Evolutionary conservation across 805 yeast genomes (phyloP).

Genomic region (Scheffersomyces amazonensis): DNA sequence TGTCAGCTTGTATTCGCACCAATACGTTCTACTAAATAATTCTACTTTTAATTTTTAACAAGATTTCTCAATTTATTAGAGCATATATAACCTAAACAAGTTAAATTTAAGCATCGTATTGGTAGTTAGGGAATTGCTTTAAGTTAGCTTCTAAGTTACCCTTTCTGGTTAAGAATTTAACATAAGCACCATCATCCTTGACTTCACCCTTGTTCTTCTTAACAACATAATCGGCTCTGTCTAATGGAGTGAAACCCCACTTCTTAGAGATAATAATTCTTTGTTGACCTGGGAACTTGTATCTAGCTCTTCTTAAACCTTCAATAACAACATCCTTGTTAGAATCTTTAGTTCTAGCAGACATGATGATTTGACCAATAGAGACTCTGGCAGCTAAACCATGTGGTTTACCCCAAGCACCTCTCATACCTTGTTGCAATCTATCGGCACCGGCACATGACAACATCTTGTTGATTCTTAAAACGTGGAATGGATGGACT

Average conservation of each 20-base stretch:
- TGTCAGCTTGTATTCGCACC: no score
- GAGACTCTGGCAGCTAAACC: conserved; percentile 99
- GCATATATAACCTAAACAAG: no score
- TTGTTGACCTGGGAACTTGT: conserved; percentile 99
- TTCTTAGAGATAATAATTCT: conserved; percentile 98
- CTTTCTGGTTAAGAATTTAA: conserved; percentile 95
- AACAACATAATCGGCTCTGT: conserved; percentile 94
- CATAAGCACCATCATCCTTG: conserved; percentile 99
- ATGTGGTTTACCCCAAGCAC: conserved; percentile 99
- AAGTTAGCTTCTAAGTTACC: conserved; percentile 93
- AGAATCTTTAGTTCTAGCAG: conserved; percentile 97
- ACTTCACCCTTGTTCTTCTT: conserved; percentile 97
- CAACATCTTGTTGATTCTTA: conserved; percentile 99
- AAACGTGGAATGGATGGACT: conserved; percentile 99
- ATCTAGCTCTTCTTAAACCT: conserved; percentile 99
- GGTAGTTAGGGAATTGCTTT: conserved; percentile 89
- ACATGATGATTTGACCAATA: conserved; percentile 97
- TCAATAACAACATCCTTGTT: conserved; percentile 97
- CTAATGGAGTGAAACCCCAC: conserved; percentile 99
- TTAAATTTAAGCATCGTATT: conserved; percentile 43
- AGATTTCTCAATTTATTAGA: no score
- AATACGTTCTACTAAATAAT: no score
- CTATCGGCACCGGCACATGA: conserved; percentile 99
- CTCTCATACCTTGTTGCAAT: conserved; percentile 99
- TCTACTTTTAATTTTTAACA: no score